phyloP scores from a whole-genome alignment of 1,139 yeast species.

The Blastobotrys petasosporus region DNA sequence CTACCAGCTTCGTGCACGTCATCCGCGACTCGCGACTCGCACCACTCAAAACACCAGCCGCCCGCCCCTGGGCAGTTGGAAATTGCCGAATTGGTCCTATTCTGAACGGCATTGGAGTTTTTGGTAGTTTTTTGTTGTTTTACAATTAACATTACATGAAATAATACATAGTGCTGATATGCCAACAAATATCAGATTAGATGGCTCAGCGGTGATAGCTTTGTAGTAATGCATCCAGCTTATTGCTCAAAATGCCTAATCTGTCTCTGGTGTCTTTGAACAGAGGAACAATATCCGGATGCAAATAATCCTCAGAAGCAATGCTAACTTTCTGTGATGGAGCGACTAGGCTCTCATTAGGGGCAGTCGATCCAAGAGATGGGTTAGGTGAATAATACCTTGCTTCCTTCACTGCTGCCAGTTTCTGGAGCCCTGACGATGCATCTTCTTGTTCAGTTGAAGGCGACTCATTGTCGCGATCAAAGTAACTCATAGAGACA shows the following conservation, averaged over 20 bases:
- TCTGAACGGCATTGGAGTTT: too few relatives aligned
- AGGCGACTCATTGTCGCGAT: constrained; percentile 20
- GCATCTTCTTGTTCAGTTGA: constrained; percentile 20
- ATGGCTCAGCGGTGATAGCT: constrained; percentile 13
- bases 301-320: constrained; percentile 17
- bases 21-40: too few relatives aligned
- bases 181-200: too few relatives aligned
- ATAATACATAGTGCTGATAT: background rate
- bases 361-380: background rate
- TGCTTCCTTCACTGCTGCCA: background rate
- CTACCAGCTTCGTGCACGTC: too few relatives aligned
- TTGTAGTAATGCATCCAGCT: constrained; percentile 24
- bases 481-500: constrained; percentile 18
- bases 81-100: too few relatives aligned
- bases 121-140: too few relatives aligned
- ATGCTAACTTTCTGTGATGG: background rate
- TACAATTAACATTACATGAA: background rate
- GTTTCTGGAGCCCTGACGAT: constrained; percentile 14
- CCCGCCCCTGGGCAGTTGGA: too few relatives aligned
- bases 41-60: too few relatives aligned
- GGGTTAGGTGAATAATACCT: background rate
- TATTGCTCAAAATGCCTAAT: constrained; percentile 25
- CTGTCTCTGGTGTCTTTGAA: constrained; percentile 28
- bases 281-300: constrained; percentile 30
- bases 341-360: background rate